Evolutionary conservation across 2,329 filamentous ascomycete species (phyloP).

Genomic region (Lachnum nothofagi): DNA sequence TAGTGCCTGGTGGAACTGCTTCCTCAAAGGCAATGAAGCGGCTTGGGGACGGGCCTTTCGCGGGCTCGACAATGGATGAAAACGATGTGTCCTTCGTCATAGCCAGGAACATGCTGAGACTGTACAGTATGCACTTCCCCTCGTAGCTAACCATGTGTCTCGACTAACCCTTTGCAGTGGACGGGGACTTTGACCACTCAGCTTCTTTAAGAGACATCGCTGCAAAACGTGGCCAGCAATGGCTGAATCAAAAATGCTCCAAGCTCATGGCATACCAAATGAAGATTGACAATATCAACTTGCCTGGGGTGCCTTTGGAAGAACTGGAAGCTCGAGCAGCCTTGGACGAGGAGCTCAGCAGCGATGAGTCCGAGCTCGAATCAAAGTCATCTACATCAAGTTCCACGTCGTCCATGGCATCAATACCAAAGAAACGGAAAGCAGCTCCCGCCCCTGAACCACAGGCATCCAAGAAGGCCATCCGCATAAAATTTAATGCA

Average conservation of each 20-base stretch:
- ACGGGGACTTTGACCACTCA: constrained; percentile 1
- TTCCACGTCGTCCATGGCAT: no score
- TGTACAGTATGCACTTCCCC: neutral
- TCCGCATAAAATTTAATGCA: no score
- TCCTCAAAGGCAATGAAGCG: no score
- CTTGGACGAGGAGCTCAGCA: constrained; percentile 1
- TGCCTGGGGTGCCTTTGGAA: neutral
- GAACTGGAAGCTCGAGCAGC: neutral
- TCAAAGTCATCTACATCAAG: no score
- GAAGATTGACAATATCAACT: neutral
- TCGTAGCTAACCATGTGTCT: neutral
- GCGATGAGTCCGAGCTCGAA: no score
- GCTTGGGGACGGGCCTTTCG: no score
- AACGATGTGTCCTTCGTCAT: no score
- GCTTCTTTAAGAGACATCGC: constrained; percentile 1
- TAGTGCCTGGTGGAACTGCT: no score
- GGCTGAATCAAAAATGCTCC: constrained; percentile 3
- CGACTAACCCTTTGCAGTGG: neutral
- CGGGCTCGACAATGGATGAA: no score
- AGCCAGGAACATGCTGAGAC: constrained; percentile 1
- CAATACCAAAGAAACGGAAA: no score
- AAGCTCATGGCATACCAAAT: neutral
- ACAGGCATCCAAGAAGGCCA: no score
- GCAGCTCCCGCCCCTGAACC: no score
- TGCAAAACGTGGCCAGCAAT: neutral